Percentiles rank a stretch among this genome's conserved stretches.
Conservation (phyloP, 2,329 filamentous ascomycete species). For the Fusarium beomiforme region DNA sequence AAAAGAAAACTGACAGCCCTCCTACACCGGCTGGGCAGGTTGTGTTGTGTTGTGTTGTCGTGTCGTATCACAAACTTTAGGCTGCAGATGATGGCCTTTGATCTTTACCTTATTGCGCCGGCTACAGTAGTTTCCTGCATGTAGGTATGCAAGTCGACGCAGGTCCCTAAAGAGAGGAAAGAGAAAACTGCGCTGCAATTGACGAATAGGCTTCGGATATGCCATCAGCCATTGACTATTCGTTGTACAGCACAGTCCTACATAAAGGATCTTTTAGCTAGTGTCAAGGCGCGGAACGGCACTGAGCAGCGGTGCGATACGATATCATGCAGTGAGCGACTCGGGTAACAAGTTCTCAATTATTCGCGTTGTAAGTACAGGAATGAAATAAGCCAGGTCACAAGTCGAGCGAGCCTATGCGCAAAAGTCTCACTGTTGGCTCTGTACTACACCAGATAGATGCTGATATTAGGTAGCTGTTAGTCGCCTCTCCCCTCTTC, state of each 20-base stretch:
- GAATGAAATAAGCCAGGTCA: background rate
- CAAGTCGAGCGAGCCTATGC: background rate
- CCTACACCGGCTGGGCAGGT: constrained; percentile 20
- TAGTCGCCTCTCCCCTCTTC: constrained; percentile 10
- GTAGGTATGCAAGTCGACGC: constrained; percentile 35
- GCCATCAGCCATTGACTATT: constrained; percentile 8
- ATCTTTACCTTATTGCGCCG: constrained; percentile 34
- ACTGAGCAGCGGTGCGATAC: constrained; percentile 36
- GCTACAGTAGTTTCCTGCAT: constrained; percentile 33
- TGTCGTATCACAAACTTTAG: constrained; percentile 30
- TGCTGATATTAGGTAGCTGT: background rate
- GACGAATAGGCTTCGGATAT: constrained; percentile 35
- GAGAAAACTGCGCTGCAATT: constrained; percentile 44
- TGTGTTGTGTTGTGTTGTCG: constrained; percentile 11
- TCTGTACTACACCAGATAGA: constrained; percentile 10
- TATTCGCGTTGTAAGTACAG: constrained; percentile 3
- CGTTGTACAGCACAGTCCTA: background rate
- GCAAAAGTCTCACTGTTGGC: background rate
- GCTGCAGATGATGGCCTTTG: constrained; percentile 21
- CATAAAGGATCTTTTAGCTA: background rate
- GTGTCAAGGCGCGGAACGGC: constrained; percentile 34
- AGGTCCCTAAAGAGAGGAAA: constrained; percentile 43
- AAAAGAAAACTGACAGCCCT: constrained; percentile 25
- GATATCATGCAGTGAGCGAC: constrained; percentile 29
- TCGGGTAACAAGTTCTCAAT: constrained; percentile 2